Conservation (phyloP, 352 stramenopile genomes). For the Phytophthora vignae region DNA sequence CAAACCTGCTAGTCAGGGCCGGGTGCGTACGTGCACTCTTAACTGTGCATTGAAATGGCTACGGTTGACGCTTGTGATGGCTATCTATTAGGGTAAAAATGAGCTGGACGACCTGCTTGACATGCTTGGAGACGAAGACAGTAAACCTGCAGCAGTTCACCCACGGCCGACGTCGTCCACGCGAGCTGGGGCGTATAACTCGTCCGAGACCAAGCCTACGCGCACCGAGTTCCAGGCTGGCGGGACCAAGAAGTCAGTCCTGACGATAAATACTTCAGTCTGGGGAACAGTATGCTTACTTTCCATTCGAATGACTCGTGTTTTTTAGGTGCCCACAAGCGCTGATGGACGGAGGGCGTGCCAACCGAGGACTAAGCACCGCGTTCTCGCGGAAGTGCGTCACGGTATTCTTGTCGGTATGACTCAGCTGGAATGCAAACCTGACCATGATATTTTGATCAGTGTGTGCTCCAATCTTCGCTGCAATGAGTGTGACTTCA, state of each 20-base stretch:
- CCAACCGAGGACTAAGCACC: slow-evolving; percentile 67
- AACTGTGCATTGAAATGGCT: not conserved
- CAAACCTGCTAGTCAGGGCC: slow-evolving; percentile 23
- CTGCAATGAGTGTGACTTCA: slow-evolving; percentile 88
- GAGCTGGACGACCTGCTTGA: slow-evolving; percentile 82
- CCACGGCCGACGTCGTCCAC: slow-evolving; percentile 35
- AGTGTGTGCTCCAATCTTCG: slow-evolving; percentile 76
- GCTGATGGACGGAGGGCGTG: slow-evolving; percentile 57
- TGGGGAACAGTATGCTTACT: not conserved
- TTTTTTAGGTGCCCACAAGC: slow-evolving; percentile 59
- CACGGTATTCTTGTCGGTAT: not conserved
- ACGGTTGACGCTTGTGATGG: not conserved
- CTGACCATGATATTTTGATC: not conserved
- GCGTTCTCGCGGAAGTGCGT: slow-evolving; percentile 61
- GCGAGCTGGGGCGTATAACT: slow-evolving; percentile 25
- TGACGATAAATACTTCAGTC: not conserved
- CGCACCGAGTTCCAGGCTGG: slow-evolving; percentile 47
- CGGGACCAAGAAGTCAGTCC: slow-evolving; percentile 70
- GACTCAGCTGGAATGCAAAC: not conserved
- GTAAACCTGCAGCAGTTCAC: slow-evolving; percentile 39
- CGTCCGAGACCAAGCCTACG: slow-evolving; percentile 13
- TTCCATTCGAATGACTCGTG: not conserved
- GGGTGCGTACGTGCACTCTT: slow-evolving; percentile 7
- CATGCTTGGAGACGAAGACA: slow-evolving; percentile 63
- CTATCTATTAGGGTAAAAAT: slow-evolving; percentile 39